Evolutionary conservation across 768 basidiomycete genomes (phyloP).

Genomic region (Tylopilus plumbeoviolaceoides): DNA sequence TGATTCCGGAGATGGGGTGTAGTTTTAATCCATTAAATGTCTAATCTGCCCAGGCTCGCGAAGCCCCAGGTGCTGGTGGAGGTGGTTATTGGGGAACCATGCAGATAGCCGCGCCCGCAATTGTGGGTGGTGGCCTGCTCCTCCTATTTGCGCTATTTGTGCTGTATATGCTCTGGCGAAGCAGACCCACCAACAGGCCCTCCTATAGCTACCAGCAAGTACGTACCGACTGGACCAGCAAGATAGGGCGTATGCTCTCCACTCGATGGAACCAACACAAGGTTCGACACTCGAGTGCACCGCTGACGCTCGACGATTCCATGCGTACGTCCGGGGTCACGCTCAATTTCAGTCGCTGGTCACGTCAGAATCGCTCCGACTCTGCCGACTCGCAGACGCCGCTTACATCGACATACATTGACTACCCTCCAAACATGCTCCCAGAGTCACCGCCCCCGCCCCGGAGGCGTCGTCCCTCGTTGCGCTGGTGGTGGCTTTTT

Average conservation of each 20-base stretch:
- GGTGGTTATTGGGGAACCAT: constrained; percentile 19
- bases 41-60: constrained; percentile 14
- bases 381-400: constrained; percentile 30
- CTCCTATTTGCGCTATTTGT: constrained; percentile 17
- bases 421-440: constrained; percentile 10
- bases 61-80: neutral
- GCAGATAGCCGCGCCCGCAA: constrained; percentile 34
- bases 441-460: constrained; percentile 3
- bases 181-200: constrained; percentile 5
- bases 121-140: constrained; percentile 31
- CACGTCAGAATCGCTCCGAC: constrained; percentile 16
- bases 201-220: constrained; percentile 12
- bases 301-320: constrained; percentile 23
- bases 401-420: constrained; percentile 8
- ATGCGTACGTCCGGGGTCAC: constrained; percentile 7
- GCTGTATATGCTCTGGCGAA: constrained; percentile 24
- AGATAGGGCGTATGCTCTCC: constrained; percentile 14
- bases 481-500: constrained; percentile 26
- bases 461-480: neutral
- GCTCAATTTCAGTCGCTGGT: constrained; percentile 1
- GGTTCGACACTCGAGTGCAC: constrained; percentile 4
- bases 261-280: constrained; percentile 13
- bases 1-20: neutral
- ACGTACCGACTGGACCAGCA: constrained; percentile 12
- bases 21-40: neutral